phyloP scores from a whole-genome alignment of 495 filamentous ascomycete species.

The Talaromyces ruber region DNA sequence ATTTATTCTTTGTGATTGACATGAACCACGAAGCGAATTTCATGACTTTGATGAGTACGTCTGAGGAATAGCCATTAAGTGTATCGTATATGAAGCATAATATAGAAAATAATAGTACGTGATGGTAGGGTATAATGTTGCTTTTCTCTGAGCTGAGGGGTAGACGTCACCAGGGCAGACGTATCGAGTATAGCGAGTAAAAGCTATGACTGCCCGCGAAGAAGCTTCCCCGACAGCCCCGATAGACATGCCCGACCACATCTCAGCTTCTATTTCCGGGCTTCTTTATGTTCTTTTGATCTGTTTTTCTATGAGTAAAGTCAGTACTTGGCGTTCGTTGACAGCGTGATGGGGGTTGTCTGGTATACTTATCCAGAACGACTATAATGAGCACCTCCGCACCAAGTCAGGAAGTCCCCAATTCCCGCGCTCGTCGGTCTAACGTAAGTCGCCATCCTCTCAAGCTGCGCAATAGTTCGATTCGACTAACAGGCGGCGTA shows the following conservation, averaged over 20 bases:
- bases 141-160: too few relatives aligned
- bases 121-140: neutral
- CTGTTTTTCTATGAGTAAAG: neutral
- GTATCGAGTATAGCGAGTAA: neutral
- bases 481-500: neutral
- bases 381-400: neutral
- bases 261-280: neutral
- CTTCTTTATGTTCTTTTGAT: neutral
- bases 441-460: slow-evolving; percentile 14
- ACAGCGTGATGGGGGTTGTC: neutral
- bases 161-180: neutral
- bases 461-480: neutral
- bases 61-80: neutral
- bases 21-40: neutral
- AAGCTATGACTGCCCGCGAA: neutral
- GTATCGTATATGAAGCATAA: neutral
- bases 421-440: slow-evolving; percentile 30
- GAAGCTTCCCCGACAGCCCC: neutral
- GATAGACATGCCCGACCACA: neutral
- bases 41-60: neutral
- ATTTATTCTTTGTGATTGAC: neutral
- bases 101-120: neutral
- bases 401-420: neutral
- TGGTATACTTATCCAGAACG: neutral
- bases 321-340: neutral